Evolutionary conservation across 1,284 basidiomycete genomes (phyloP).

Genomic region (Puccinia horiana): DNA sequence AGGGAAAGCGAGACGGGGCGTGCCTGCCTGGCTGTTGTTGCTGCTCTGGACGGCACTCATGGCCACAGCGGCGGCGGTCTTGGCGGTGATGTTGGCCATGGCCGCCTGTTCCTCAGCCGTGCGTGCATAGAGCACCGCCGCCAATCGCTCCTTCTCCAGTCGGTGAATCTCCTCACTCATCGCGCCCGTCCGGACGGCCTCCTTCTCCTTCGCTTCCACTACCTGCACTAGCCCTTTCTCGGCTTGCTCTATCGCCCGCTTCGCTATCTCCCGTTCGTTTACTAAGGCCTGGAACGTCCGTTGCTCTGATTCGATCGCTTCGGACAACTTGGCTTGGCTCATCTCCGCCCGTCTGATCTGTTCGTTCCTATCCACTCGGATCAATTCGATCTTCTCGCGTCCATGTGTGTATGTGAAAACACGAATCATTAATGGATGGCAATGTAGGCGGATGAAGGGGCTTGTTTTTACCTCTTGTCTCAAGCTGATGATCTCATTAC

Average conservation of each 20-base stretch:
- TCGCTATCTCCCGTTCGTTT: constrained; percentile 35
- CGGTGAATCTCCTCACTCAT: constrained; percentile 41
- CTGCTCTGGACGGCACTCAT: constrained; percentile 38
- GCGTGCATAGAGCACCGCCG: constrained; percentile 38
- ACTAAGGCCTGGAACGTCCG: constrained; percentile 39
- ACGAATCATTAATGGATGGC: too few relatives aligned
- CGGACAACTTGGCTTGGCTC: constrained; percentile 2
- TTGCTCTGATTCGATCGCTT: constrained; percentile 31
- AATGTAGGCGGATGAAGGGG: too few relatives aligned
- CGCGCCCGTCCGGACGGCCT: constrained; percentile 13
- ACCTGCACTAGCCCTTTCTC: constrained; percentile 34
- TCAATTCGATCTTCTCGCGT: neutral
- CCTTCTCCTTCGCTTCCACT: constrained; percentile 45
- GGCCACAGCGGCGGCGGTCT: constrained; percentile 45
- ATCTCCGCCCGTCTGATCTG: constrained; percentile 24
- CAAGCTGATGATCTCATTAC: constrained; percentile 45
- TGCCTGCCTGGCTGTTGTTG: constrained; percentile 1
- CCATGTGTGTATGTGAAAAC: too few relatives aligned
- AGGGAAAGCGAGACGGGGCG: constrained; percentile 20
- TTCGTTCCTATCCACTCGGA: constrained; percentile 43
- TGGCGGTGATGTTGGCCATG: constrained; percentile 39
- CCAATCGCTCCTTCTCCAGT: constrained; percentile 45
- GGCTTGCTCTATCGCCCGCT: constrained; percentile 26
- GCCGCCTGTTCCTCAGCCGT: constrained; percentile 47
- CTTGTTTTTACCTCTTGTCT: constrained; percentile 24